Evolutionary conservation across 2,329 filamentous ascomycete genomes (phyloP).

Genomic region (Leptosphaerulina australis): DNA sequence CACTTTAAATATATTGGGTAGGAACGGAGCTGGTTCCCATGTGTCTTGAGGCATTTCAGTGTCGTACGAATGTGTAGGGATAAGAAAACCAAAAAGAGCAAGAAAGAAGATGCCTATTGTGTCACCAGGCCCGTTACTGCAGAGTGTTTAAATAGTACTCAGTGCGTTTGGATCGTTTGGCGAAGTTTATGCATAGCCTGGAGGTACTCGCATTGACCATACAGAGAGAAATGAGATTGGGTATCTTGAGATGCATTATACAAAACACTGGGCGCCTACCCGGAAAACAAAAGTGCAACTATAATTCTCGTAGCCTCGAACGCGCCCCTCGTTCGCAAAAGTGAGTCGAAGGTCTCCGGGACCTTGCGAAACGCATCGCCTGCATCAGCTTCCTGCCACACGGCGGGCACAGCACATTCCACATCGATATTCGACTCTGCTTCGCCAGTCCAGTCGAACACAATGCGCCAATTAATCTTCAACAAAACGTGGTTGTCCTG

Average conservation of each 20-base stretch:
- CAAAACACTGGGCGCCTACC: neutral
- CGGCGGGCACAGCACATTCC: slow-evolving; percentile 62
- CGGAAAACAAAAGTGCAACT: slow-evolving; percentile 61
- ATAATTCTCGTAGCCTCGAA: slow-evolving; percentile 65
- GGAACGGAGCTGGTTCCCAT: too few relatives aligned
- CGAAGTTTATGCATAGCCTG: too few relatives aligned
- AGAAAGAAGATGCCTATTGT: too few relatives aligned
- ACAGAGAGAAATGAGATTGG: too few relatives aligned
- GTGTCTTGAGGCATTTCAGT: too few relatives aligned
- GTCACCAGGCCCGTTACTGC: too few relatives aligned
- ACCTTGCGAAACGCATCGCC: slow-evolving; percentile 63
- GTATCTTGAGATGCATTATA: slow-evolving; percentile 7
- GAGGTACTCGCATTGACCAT: neutral
- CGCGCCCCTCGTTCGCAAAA: slow-evolving; percentile 63
- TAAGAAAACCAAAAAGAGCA: too few relatives aligned
- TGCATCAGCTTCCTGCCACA: slow-evolving; percentile 67
- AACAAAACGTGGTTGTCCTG: slow-evolving; percentile 52
- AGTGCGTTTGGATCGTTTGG: too few relatives aligned
- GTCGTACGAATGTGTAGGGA: too few relatives aligned
- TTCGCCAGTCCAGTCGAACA: slow-evolving; percentile 76
- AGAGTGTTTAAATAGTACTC: too few relatives aligned
- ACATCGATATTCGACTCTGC: slow-evolving; percentile 65
- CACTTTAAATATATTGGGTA: too few relatives aligned
- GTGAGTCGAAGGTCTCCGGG: slow-evolving; percentile 64
- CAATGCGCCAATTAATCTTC: slow-evolving; percentile 67